phyloP scores from a whole-genome alignment of 768 basidiomycete species.

The Rhodocollybia butyracea region DNA sequence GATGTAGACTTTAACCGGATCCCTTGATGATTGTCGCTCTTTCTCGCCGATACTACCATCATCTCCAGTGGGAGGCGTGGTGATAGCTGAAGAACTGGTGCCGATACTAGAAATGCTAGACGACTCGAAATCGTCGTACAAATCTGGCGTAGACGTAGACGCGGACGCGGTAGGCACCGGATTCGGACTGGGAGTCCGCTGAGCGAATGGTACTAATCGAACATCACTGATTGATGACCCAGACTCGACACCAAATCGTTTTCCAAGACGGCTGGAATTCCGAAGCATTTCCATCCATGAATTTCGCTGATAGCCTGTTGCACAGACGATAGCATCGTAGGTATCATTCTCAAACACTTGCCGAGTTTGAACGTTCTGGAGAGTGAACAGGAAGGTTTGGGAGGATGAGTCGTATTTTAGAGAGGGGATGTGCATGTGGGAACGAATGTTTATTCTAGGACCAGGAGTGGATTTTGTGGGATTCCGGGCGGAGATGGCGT shows the following conservation, averaged over 20 bases:
- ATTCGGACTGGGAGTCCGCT: no score
- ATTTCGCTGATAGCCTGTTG: constrained; percentile 52
- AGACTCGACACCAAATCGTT: constrained; percentile 30
- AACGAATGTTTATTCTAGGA: constrained; percentile 33
- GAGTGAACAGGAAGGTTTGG: constrained; percentile 32
- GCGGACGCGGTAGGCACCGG: no score
- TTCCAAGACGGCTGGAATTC: constrained; percentile 32
- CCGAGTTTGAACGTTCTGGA: constrained; percentile 20
- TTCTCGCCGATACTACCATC: no score
- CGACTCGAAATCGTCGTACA: not conserved
- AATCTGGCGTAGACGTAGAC: not conserved
- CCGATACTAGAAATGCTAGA: not conserved
- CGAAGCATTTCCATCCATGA: constrained; percentile 42
- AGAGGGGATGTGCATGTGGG: constrained; percentile 34
- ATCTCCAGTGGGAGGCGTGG: constrained; percentile 19
- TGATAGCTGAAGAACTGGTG: constrained; percentile 13
- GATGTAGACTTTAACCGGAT: constrained; percentile 27
- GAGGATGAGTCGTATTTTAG: constrained; percentile 21
- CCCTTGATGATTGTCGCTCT: constrained; percentile 10
- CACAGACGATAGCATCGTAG: constrained; percentile 50
- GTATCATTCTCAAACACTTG: constrained; percentile 6
- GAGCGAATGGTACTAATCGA: not conserved
- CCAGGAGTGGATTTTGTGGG: constrained; percentile 11
- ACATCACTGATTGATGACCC: constrained; percentile 5
- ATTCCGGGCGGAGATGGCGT: constrained; percentile 35